Base-by-base conservation (phyloP, 116 monocot species). In the Trichopus zeylanicus region DNA sequence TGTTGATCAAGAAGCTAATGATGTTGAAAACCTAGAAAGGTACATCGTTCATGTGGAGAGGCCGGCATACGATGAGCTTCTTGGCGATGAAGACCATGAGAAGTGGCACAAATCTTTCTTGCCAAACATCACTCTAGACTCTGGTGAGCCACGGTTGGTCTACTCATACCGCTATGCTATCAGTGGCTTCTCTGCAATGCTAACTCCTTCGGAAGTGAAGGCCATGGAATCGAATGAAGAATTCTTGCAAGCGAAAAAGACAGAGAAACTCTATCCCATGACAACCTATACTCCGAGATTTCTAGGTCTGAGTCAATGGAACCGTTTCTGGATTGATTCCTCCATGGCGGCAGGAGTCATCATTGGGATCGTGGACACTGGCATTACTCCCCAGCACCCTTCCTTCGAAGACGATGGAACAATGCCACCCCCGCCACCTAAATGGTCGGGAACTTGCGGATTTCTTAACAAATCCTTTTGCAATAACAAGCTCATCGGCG, bases 401-500 rank as follows among this genome's bases (percentile, higher is more conserved):
- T 38, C 11, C 38, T 38, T 12, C 1, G 13, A 38, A 33, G 32
- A 33, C 8, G 32, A 33, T 33, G 38, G 38, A 1, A 38, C 38
- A 38, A 38, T 38, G 38, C 38, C 38, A 38, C 38, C 4, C 1
- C 38, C 38, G 7, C 38, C 38, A 4, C 15, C 38, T 15, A 38
- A 38, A 38, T 38, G 38, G 38, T 12, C 1, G 11, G 38, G 38
- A 1, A 4, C 3, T 38, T 38, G 38, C 11, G 2, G n/a, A n/a
- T n/a, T n/a, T n/a, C n/a, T n/a, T n/a, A n/a, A n/a, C n/a, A n/a
- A n/a, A n/a, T n/a, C n/a, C 1, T 38, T 38, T 38, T 15, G 13
- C 61, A 70, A 61, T 53, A 62, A 61, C 62, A 70, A 70, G 46
- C 29, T 70, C 13, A 53, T 70, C 13, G 70, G 70, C 22, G 38